phyloP scores from a whole-genome alignment of 805 yeast species.

The Kodamaea kakaduensis region DNA sequence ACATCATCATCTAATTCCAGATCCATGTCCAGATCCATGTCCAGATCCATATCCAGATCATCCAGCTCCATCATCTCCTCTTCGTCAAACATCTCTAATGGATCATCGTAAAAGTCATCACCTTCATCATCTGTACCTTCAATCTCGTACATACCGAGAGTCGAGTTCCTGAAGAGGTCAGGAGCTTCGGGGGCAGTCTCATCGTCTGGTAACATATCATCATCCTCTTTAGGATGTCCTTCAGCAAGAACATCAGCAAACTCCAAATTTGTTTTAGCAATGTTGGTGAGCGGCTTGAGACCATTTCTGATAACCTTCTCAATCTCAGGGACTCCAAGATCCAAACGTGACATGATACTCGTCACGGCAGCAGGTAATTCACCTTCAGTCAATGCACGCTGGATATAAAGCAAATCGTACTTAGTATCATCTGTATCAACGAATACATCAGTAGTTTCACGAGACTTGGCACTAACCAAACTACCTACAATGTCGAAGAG shows the following conservation, averaged over 20 bases:
- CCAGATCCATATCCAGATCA: conserved; percentile 30
- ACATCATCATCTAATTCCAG: conserved; percentile 8
- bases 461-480: conserved; percentile 40
- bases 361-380: conserved; percentile 58
- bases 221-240: conserved; percentile 43
- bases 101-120: conserved; percentile 5
- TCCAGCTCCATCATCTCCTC: conserved; percentile 35
- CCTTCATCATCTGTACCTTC: conserved; percentile 63
- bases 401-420: conserved; percentile 60
- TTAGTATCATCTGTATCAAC: conserved; percentile 46
- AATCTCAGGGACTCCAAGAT: conserved; percentile 68
- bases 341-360: conserved; percentile 57
- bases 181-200: conserved; percentile 74
- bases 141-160: conserved; percentile 91
- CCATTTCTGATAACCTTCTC: conserved; percentile 55
- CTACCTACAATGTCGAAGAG: conserved; percentile 47
- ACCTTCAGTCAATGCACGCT: conserved; percentile 65
- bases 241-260: conserved; percentile 56
- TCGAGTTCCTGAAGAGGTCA: conserved; percentile 80
- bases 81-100: conserved; percentile 4
- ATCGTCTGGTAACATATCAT: conserved; percentile 35
- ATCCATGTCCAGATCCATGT: conserved; percentile 20
- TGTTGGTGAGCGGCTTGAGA: conserved; percentile 53
- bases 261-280: conserved; percentile 54
- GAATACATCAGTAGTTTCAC: conserved; percentile 40